These are phyloP conservation scores for Komagataella populi DNA, from an alignment of 805 yeast species.

Conservation along the genomic window DNA sequence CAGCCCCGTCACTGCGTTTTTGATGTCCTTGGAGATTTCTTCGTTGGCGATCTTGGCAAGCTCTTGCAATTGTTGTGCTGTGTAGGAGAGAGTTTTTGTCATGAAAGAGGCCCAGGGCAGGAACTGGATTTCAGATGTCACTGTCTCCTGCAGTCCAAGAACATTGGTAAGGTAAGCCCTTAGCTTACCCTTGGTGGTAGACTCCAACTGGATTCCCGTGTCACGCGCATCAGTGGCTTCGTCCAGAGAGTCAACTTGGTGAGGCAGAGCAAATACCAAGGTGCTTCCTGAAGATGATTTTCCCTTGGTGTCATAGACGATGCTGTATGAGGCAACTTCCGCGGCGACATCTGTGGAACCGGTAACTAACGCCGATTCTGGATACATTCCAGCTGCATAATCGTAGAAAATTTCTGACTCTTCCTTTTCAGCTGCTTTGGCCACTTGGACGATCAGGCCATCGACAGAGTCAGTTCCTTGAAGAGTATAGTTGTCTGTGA, in stretches of 20 bases:
- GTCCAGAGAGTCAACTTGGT: conserved; percentile 24
- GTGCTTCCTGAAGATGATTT: conserved; percentile 29
- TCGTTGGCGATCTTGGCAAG: conserved; percentile 30
- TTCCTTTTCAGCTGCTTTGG: conserved; percentile 23
- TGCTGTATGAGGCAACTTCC: conserved; percentile 20
- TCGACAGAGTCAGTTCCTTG: conserved; percentile 21
- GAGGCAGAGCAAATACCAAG: conserved; percentile 39
- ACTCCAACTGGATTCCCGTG: conserved; percentile 28
- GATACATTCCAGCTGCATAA: conserved; percentile 57
- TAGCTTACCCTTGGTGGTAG: conserved; percentile 41
- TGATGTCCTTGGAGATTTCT: conserved; percentile 30
- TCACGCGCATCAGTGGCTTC: conserved; percentile 18
- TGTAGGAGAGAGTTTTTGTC: conserved; percentile 18
- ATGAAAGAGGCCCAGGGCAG: conserved; percentile 8
- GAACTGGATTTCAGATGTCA: conserved; percentile 26
- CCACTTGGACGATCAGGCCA: conserved; percentile 34
- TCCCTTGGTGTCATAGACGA: conserved; percentile 37
- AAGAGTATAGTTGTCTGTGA: conserved; percentile 19
- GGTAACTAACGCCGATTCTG: conserved; percentile 26
- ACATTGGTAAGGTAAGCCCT: conserved; percentile 26
- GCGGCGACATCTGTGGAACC: conserved; percentile 19
- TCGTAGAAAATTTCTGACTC: conserved; percentile 34
- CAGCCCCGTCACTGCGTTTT: conserved; percentile 20
- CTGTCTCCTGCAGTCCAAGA: conserved; percentile 23
- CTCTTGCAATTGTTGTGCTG: conserved; percentile 27